phyloP scores from a whole-genome alignment of 1,139 yeast genomes.

The Zygosaccharomyces pseudobailii region DNA sequence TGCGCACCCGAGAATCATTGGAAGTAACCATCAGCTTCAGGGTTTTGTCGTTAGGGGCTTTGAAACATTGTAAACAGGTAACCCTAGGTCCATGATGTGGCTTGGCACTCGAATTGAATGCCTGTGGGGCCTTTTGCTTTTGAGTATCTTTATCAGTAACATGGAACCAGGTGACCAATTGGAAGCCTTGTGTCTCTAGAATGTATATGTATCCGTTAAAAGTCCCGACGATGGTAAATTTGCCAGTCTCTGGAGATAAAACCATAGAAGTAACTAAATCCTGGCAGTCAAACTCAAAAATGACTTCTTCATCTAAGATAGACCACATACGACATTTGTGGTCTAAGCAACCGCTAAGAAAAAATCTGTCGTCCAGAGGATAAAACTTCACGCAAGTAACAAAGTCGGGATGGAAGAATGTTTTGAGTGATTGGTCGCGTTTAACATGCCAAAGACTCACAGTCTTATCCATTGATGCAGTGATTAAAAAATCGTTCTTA shows the following conservation, averaged over 20 bases:
- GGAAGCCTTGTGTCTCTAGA: constrained; percentile 63
- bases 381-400: constrained; percentile 82
- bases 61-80: constrained; percentile 45
- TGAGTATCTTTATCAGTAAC: constrained; percentile 37
- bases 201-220: constrained; percentile 67
- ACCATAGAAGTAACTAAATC: constrained; percentile 32
- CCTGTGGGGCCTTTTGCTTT: constrained; percentile 6
- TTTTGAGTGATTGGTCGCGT: constrained; percentile 54
- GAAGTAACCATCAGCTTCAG: constrained; percentile 53
- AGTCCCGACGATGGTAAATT: constrained; percentile 67
- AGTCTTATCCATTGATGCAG: constrained; percentile 84
- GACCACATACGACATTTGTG: constrained; percentile 80
- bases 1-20: constrained; percentile 73
- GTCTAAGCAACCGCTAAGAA: constrained; percentile 78
- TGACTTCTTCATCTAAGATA: constrained; percentile 62
- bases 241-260: constrained; percentile 42
- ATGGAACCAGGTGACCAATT: constrained; percentile 51
- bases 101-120: constrained; percentile 11
- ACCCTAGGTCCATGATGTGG: constrained; percentile 41
- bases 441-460: constrained; percentile 84
- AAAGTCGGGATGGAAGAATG: constrained; percentile 71
- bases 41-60: constrained; percentile 25
- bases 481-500: constrained; percentile 70
- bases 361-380: constrained; percentile 83
- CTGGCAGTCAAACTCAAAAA: constrained; percentile 28